These are phyloP conservation scores for Aspergillus brasiliensis DNA, from an alignment of 2,329 filamentous ascomycete species.

Conservation along the genomic window DNA sequence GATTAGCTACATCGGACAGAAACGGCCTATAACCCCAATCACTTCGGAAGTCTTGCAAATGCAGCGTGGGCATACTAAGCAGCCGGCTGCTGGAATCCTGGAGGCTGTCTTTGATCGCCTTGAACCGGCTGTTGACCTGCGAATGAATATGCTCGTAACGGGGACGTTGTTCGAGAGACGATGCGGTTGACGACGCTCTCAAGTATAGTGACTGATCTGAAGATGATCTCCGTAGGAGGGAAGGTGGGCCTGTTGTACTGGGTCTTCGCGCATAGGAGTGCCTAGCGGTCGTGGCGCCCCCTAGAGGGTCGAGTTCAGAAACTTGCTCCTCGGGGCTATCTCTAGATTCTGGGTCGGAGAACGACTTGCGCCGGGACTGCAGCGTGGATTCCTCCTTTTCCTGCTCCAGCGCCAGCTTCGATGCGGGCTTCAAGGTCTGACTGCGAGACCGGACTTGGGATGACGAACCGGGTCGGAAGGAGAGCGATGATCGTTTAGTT, in stretches of 20 bases:
- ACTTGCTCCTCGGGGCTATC: slow-evolving; percentile 34
- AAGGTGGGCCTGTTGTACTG: slow-evolving; percentile 27
- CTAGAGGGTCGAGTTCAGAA: slow-evolving; percentile 34
- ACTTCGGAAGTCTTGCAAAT: slow-evolving; percentile 40
- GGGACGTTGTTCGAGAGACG: slow-evolving; percentile 80
- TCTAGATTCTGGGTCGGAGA: slow-evolving; percentile 23
- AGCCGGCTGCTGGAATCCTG: slow-evolving; percentile 77
- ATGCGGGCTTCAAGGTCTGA: slow-evolving; percentile 25
- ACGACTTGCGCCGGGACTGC: slow-evolving; percentile 11
- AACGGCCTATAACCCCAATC: slow-evolving; percentile 41
- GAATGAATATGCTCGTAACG: slow-evolving; percentile 78
- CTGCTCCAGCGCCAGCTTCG: slow-evolving; percentile 22
- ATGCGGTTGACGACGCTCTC: slow-evolving; percentile 73
- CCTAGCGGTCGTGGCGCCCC: slow-evolving; percentile 31
- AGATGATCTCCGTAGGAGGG: slow-evolving; percentile 59
- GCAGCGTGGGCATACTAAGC: slow-evolving; percentile 50
- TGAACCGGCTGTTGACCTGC: slow-evolving; percentile 84
- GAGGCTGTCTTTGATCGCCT: slow-evolving; percentile 85
- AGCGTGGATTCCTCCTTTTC: slow-evolving; percentile 10
- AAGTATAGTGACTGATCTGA: slow-evolving; percentile 78
- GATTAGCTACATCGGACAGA: slow-evolving; percentile 29
- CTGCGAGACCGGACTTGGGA: slow-evolving; percentile 31
- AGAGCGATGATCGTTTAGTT: slow-evolving; percentile 33
- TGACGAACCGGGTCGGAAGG: slow-evolving; percentile 30
- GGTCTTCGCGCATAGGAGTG: slow-evolving; percentile 37